These are phyloP conservation scores for Cryptococcus sp. DNA, from an alignment of 1,284 basidiomycete species.

Conservation along the genomic window DNA sequence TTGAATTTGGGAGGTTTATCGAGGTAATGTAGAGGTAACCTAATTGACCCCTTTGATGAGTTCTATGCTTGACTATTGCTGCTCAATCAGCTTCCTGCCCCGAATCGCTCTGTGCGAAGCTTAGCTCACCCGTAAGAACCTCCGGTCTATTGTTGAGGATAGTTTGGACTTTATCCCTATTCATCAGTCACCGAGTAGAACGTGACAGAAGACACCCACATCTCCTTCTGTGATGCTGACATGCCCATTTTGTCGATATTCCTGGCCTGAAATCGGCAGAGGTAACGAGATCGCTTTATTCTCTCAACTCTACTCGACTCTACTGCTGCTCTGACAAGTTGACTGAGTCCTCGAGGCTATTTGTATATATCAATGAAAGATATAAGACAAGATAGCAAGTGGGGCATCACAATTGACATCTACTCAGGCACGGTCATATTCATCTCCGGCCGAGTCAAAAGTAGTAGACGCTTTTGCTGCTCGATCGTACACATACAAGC, in stretches of 20 bases:
- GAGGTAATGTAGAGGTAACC: constrained; percentile 29
- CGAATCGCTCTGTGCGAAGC: background rate
- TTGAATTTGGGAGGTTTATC: background rate
- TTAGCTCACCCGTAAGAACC: constrained; percentile 25
- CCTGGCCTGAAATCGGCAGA: no score
- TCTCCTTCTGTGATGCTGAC: background rate
- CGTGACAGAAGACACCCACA: background rate
- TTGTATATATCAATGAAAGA: no score
- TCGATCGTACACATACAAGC: no score
- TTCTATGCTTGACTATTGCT: constrained; percentile 32
- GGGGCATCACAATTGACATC: no score
- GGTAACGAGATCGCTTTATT: no score
- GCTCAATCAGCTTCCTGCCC: constrained; percentile 8
- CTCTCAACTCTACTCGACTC: no score
- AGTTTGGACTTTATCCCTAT: constrained; percentile 8
- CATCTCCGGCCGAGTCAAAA: no score
- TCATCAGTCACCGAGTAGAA: background rate
- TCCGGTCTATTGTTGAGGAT: constrained; percentile 32
- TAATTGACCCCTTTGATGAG: constrained; percentile 20
- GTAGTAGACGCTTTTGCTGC: no score
- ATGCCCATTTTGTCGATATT: background rate
- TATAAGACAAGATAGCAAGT: no score
- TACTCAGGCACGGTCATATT: no score
- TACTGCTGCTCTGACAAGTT: no score
- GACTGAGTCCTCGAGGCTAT: no score